These are phyloP conservation scores for Phytophthora hibernalis DNA, from an alignment of 352 stramenopile genomes.

Conservation along the genomic window DNA sequence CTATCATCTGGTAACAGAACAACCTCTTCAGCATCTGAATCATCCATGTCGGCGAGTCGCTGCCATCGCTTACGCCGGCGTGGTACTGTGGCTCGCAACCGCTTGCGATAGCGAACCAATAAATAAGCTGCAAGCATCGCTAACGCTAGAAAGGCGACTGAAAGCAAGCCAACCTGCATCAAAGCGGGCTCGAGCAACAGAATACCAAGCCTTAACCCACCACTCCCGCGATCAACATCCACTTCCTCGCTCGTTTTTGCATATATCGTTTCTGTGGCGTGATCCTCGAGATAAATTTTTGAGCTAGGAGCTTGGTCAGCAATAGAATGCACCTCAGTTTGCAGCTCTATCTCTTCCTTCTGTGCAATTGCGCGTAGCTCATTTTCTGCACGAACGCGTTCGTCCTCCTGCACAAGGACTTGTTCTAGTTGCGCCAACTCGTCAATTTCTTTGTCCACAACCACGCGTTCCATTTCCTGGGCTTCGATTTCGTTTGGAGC, in stretches of 20 bases:
- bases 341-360: constrained; percentile 35
- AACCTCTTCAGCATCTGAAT: constrained; percentile 55
- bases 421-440: constrained; percentile 31
- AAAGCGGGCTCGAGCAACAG: constrained; percentile 4
- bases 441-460: constrained; percentile 27
- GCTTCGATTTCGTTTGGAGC: constrained; percentile 5
- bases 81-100: constrained; percentile 7
- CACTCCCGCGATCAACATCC: not conserved
- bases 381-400: constrained; percentile 34
- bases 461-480: constrained; percentile 14
- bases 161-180: constrained; percentile 29
- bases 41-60: constrained; percentile 16
- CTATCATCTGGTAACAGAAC: constrained; percentile 43
- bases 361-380: constrained; percentile 43
- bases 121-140: constrained; percentile 37
- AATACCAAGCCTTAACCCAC: not conserved
- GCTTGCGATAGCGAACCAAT: constrained; percentile 32
- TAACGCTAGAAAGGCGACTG: constrained; percentile 32
- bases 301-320: not conserved
- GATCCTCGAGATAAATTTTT: not conserved
- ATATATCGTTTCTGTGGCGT: constrained; percentile 1
- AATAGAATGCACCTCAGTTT: constrained; percentile 1
- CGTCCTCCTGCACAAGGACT: constrained; percentile 28
- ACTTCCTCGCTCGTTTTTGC: not conserved
- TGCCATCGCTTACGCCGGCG: constrained; percentile 44